Conservation (phyloP, 2,329 filamentous ascomycete species). For the Fusarium newnesense region DNA sequence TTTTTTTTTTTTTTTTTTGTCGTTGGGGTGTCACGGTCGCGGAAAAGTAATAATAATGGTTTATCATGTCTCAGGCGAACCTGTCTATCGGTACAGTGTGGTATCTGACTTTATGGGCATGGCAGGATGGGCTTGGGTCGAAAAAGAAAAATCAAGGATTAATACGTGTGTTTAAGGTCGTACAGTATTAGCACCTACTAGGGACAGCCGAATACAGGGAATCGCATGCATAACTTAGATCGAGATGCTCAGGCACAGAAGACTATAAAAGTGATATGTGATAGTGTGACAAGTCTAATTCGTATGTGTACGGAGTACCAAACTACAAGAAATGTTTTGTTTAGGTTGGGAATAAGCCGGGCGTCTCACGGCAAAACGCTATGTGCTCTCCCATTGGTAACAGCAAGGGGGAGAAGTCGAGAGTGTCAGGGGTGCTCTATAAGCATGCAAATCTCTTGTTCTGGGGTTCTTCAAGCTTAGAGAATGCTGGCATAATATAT, state of each 20-base stretch:
- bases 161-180: conserved; percentile 19
- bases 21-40: conserved; percentile 32
- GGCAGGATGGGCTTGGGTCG: background rate
- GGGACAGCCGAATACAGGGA: conserved; percentile 23
- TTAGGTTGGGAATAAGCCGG: conserved; percentile 10
- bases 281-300: conserved; percentile 17
- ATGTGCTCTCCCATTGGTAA: background rate
- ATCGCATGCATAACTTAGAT: conserved; percentile 16
- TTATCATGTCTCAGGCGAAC: conserved; percentile 33
- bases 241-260: conserved; percentile 17
- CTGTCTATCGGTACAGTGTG: conserved; percentile 20
- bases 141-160: conserved; percentile 14
- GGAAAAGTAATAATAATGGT: conserved; percentile 37
- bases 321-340: conserved; percentile 8
- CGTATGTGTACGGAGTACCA: background rate
- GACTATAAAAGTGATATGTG: conserved; percentile 27
- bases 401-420: background rate
- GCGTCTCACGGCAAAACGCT: background rate
- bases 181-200: conserved; percentile 12
- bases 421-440: background rate
- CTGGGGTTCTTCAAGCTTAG: conserved; percentile 9
- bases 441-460: background rate
- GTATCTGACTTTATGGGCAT: conserved; percentile 9
- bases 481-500: background rate
- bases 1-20: too few species aligned